Base-by-base conservation (phyloP, 768 basidiomycete genomes). In the Tulasnella sp. region DNA sequence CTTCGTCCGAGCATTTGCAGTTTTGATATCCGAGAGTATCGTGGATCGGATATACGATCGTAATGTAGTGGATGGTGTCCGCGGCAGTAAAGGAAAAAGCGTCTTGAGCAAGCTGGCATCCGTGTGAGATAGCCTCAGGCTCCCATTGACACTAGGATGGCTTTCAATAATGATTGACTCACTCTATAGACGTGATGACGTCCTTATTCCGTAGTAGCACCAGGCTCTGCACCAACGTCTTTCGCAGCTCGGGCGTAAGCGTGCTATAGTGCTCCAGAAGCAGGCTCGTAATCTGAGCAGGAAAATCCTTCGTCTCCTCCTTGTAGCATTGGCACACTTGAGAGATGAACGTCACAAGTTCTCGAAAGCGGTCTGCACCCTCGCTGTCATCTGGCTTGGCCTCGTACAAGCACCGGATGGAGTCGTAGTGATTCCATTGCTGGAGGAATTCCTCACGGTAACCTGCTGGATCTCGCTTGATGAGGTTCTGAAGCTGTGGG, bases 271-370 rank as follows among this genome's bases (percentile, higher is more conserved):
- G 82, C 51, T 90, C 85, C 10, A 91, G 76, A 12, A 98, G 77
- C 24, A 98, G 74, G 3, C 78, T 73, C 2, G 87, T 83, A 7
- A 99, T 68, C 55, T 94, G 88, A 0, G 78, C 72, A 1, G 94
- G 88, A 68, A 97, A 90, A 19, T 85, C 82, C 48, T 82, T 81
- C 0, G 93, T 96, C 66, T 94, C 88, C 51, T 82, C 80, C 8
- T 92, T 94, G 72, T 97, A 99, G 71, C 92, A 94, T 66, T 84
- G 84, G 17, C 91, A 81, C n/a, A 92, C 85, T 75, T 97, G 92
- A 4, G 90, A 81, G 65, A 99, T 85, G 71, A 99, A 99, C 0
- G 85, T 75, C 34, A 97, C 82, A 31, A 98, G 80, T 66, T 97
- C 92, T 60, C 83, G 74, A 66, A 93, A 93, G 63, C 88, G 82